Evolutionary conservation across 1,139 yeast species (phyloP).

Genomic region (Pneumocystis sp.): DNA sequence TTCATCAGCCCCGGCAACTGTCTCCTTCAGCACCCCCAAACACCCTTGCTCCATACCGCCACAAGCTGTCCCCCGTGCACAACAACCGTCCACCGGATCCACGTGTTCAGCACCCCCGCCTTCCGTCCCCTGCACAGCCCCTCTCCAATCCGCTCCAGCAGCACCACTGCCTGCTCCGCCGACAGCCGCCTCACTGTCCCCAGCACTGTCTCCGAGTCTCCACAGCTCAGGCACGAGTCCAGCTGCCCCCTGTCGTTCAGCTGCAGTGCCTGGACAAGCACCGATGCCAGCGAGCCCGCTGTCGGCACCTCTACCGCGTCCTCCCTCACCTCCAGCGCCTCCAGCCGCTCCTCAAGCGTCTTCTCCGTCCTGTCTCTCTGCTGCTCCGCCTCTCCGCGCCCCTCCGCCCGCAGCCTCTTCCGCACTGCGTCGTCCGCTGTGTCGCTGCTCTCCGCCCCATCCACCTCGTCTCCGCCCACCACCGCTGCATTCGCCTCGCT

Average conservation of each 20-base stretch:
- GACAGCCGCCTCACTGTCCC: conserved; percentile 58
- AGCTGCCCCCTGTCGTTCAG: conserved; percentile 29
- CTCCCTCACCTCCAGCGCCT: conserved; percentile 25
- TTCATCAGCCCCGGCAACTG: conserved; percentile 48
- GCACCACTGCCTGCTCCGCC: conserved; percentile 50
- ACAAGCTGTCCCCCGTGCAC: conserved; percentile 77
- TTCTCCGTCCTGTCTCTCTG: conserved; percentile 13
- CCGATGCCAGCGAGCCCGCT: conserved; percentile 27
- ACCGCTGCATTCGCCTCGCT: too few species aligned
- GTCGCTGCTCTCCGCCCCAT: too few species aligned
- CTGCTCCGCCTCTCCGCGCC: too few species aligned
- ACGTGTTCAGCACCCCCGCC: conserved; percentile 61
- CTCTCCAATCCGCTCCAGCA: conserved; percentile 74
- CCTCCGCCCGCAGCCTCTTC: too few species aligned
- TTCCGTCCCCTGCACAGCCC: conserved; percentile 57
- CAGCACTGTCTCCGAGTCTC: conserved; percentile 60
- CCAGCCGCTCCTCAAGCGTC: conserved; percentile 29
- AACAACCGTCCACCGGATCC: conserved; percentile 90
- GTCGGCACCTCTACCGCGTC: conserved; percentile 16
- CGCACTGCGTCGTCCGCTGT: too few species aligned
- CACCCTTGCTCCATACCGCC: conserved; percentile 20
- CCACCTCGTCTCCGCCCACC: too few species aligned
- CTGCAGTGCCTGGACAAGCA: conserved; percentile 29
- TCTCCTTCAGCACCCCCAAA: not conserved
- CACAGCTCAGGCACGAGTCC: conserved; percentile 65